Evolutionary conservation across 495 filamentous ascomycete species (phyloP).

Genomic region (Glonium stellatum): DNA sequence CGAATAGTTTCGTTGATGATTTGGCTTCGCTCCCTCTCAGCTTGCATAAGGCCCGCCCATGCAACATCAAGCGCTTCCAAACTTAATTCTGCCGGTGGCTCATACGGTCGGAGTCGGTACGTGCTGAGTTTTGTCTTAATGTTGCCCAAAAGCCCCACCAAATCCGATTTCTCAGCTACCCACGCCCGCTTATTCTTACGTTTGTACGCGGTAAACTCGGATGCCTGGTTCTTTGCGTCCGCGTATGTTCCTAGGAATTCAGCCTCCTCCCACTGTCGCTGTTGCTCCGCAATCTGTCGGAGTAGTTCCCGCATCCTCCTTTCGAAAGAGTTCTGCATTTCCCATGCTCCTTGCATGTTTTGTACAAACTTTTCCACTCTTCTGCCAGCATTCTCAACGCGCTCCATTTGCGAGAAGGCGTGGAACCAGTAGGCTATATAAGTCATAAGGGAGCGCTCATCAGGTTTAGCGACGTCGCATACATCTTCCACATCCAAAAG

Average conservation of each 20-base stretch:
- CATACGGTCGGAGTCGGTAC: constrained; percentile 83
- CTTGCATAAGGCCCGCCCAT: constrained; percentile 69
- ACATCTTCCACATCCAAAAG: constrained; percentile 97
- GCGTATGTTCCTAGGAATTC: constrained; percentile 86
- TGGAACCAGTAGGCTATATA: constrained; percentile 99
- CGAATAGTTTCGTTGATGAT: constrained; percentile 96
- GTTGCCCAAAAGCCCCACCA: constrained; percentile 89
- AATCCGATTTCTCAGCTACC: constrained; percentile 95
- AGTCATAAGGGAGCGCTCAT: constrained; percentile 95
- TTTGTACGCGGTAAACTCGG: constrained; percentile 80
- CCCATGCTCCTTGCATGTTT: constrained; percentile 99
- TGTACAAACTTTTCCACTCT: constrained; percentile 97
- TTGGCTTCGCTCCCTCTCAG: constrained; percentile 80
- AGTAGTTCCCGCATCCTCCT: constrained; percentile 75
- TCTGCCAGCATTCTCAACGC: constrained; percentile 92
- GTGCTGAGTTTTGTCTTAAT: constrained; percentile 98
- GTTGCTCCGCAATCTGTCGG: constrained; percentile 63
- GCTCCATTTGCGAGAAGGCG: constrained; percentile 95
- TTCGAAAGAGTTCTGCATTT: constrained; percentile 96
- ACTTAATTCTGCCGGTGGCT: constrained; percentile 73
- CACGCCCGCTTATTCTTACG: constrained; percentile 79
- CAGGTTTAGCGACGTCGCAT: constrained; percentile 89
- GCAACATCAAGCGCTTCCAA: constrained; percentile 73
- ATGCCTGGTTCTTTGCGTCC: constrained; percentile 82
- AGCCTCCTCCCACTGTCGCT: constrained; percentile 65